Evolutionary conservation across 345 rosid genomes (phyloP).

Genomic region (Eucalyptus viminalis): DNA sequence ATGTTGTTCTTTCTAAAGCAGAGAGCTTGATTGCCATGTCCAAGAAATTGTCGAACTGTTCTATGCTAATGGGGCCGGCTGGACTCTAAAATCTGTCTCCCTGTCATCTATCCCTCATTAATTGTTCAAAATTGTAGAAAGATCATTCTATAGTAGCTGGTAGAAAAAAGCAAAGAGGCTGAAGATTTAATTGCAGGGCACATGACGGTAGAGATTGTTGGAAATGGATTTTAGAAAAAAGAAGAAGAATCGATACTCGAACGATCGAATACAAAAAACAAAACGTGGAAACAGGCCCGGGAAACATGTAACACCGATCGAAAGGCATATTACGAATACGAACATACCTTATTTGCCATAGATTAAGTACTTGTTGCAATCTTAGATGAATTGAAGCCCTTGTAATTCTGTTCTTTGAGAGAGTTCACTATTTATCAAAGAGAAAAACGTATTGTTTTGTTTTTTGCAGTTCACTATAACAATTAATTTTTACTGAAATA

Average conservation of each 20-base stretch:
- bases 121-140: not conserved
- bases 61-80: not conserved
- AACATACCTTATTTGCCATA: too few species aligned
- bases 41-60: not conserved
- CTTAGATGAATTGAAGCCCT: too few species aligned
- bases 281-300: accelerated
- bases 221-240: too few species aligned
- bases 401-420: too few species aligned
- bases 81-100: not conserved
- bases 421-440: too few species aligned
- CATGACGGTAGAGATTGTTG: not conserved
- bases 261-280: too few species aligned
- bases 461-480: accelerated
- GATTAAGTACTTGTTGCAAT: too few species aligned
- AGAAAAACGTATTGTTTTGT: too few species aligned
- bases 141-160: not conserved
- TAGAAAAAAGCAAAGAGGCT: not conserved
- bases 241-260: too few species aligned
- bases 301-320: accelerated
- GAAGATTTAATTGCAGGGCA: not conserved
- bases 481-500: too few species aligned
- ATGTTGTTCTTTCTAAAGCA: not conserved
- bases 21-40: not conserved
- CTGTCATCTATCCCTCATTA: not conserved
- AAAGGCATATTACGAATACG: too few species aligned